Evolutionary conservation across 352 stramenopile species (phyloP), one percentile per base, ranked within the genome.

Genomic region (Pythium plurisporium): DNA sequence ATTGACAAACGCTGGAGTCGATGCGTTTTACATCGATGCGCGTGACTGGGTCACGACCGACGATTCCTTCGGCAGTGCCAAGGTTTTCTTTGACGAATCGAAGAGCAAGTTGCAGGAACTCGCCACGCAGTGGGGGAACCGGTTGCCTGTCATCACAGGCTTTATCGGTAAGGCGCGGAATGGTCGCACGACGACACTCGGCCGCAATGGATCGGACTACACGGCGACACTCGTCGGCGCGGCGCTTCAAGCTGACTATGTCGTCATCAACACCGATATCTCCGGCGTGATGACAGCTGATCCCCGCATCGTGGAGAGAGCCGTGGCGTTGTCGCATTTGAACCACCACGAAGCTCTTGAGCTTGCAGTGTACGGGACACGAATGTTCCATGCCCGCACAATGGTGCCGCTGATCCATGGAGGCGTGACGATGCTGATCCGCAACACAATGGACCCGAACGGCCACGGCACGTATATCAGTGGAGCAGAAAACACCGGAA

Each of bases 211-310:
- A 34, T 91, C 83, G 33, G 83, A 94, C 62, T 94, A 94, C 62
- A 94, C 81, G 3, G 83, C 83, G 5, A 91, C 83, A 15, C 69
- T 94, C n/a, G 79, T 94, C 3, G 83, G 79, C 8, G 71, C 81
- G n/a, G 72, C 65, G 1, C 60, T 94, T 3, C 58, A 72, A 9
- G 80, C 79, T 8, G 80, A 91, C 67, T 90, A 91, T 54, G 84
- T 94, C 36, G 66, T 94, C 11, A 92, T 94, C 69, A 90, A 94
- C 58, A 94, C 82, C 5, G 82, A 94, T 42, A 91, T 92, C 29
- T 78, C 78, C 2, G 84, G 84, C 1, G 84, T 94, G 22, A 94
- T 94, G 84, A 91, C 79, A 0, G 83, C 83, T 0, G 82, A 94
- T 49, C 84, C 82, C 34, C 67, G 74, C 15, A 86, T 94, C 44